A percentile compares a stretch with the other conserved stretches of the same genome.
phyloP scores from a whole-genome alignment of 805 yeast species.

The Lachancea cidri region DNA sequence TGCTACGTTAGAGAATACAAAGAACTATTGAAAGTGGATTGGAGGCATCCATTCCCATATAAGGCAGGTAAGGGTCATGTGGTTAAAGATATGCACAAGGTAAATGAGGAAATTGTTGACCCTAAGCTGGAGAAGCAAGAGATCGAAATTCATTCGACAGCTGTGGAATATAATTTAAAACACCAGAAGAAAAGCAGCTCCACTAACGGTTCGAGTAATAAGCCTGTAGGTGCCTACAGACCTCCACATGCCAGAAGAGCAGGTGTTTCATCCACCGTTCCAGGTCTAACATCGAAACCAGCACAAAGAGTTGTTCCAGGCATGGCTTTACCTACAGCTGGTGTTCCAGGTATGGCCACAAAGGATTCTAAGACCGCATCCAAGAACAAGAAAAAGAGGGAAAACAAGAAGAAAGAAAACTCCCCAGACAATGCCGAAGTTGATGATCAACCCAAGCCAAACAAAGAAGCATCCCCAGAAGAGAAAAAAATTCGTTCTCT shows the following conservation, averaged over 20 bases:
- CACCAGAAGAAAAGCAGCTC: slow-evolving; percentile 32
- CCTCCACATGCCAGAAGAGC: slow-evolving; percentile 88
- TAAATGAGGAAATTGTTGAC: slow-evolving; percentile 40
- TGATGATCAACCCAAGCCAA: slow-evolving; percentile 8
- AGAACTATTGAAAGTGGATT: slow-evolving; percentile 74
- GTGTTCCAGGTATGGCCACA: slow-evolving; percentile 46
- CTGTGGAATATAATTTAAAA: slow-evolving; percentile 45
- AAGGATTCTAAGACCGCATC: slow-evolving; percentile 60
- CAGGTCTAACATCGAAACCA: slow-evolving; percentile 27
- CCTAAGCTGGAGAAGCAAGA: slow-evolving; percentile 45
- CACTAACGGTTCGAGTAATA: slow-evolving; percentile 33
- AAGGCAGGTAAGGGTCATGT: slow-evolving; percentile 32
- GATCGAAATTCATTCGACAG: slow-evolving; percentile 68
- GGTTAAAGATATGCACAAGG: slow-evolving; percentile 24
- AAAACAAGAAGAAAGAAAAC: slow-evolving; percentile 42
- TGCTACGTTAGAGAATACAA: slow-evolving; percentile 71
- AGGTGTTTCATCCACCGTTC: slow-evolving; percentile 27
- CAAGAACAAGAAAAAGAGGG: slow-evolving; percentile 69
- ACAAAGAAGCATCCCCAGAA: slow-evolving; percentile 51
- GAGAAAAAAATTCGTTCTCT: slow-evolving; percentile 90
- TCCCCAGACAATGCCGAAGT: slow-evolving; percentile 15
- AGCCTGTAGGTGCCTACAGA: slow-evolving; percentile 85
- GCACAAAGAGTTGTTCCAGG: slow-evolving; percentile 34
- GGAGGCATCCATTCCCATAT: slow-evolving; percentile 56
- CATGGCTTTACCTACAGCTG: slow-evolving; percentile 15